Evolutionary conservation across 768 basidiomycete species (phyloP).

Genomic region (Lentinula sp.): DNA sequence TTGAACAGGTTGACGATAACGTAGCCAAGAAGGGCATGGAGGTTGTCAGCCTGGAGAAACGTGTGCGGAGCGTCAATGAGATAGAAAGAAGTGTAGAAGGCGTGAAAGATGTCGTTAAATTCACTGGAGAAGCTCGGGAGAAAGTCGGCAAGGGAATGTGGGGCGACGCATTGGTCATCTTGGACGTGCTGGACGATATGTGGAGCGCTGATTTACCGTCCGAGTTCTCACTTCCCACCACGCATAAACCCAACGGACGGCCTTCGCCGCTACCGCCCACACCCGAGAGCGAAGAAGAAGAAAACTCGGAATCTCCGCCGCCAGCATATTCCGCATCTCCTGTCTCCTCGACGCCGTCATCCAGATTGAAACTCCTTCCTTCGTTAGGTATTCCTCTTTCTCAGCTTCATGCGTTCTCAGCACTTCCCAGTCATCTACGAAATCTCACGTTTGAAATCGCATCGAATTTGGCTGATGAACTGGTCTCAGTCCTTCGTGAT

Average conservation of each 20-base stretch:
- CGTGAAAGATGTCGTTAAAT: constrained; percentile 70
- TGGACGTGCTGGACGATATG: constrained; percentile 59
- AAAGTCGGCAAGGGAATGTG: constrained; percentile 85
- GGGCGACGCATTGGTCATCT: constrained; percentile 74
- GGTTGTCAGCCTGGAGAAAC: constrained; percentile 59
- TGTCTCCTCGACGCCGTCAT: constrained; percentile 6
- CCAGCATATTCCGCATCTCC: constrained; percentile 10
- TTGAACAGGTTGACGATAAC: constrained; percentile 71
- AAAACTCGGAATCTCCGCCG: constrained; percentile 7
- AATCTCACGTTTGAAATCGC: constrained; percentile 71
- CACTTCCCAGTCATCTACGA: constrained; percentile 70
- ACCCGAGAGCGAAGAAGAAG: constrained; percentile 27
- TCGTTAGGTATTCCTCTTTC: constrained; percentile 51
- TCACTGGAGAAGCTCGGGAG: constrained; percentile 61
- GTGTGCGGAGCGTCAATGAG: constrained; percentile 51
- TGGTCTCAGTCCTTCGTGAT: constrained; percentile 61
- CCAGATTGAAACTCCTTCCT: constrained; percentile 13
- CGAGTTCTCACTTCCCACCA: constrained; percentile 1
- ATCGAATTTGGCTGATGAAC: constrained; percentile 67
- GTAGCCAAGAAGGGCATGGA: constrained; percentile 77
- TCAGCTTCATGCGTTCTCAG: constrained; percentile 63
- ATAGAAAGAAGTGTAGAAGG: constrained; percentile 60
- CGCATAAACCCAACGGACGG: constrained; percentile 12
- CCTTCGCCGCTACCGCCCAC: constrained; percentile 28
- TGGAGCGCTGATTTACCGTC: constrained; percentile 31